Evolutionary conservation across 1,284 basidiomycete species (phyloP).

Genomic region (Lentinus polychrous): DNA sequence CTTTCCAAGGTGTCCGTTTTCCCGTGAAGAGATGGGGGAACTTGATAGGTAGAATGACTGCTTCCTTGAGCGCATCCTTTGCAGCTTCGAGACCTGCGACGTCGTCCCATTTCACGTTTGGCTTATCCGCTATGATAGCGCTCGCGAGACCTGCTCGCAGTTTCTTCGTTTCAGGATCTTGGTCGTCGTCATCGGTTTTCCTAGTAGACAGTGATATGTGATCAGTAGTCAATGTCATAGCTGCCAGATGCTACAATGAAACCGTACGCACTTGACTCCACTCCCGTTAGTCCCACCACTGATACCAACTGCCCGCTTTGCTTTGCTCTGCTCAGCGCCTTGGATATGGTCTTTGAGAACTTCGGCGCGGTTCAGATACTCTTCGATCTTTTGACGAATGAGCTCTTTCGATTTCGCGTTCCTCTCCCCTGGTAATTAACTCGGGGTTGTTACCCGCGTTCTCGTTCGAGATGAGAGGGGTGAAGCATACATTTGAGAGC

Average conservation of each 20-base stretch:
- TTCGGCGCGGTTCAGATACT: conserved; percentile 92
- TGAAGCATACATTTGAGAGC: conserved; percentile 61
- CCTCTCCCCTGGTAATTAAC: conserved; percentile 76
- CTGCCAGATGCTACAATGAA: not conserved
- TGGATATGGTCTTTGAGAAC: conserved; percentile 83
- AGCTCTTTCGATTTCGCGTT: conserved; percentile 89
- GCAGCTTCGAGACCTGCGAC: conserved; percentile 93
- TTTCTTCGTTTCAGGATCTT: conserved; percentile 94
- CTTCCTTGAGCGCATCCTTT: conserved; percentile 95
- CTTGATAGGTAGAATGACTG: conserved; percentile 98
- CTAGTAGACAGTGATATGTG: conserved; percentile 23
- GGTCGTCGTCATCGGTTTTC: conserved; percentile 70
- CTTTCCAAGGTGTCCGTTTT: conserved; percentile 95
- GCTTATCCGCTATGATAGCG: conserved; percentile 91
- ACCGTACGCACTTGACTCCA: conserved; percentile 55
- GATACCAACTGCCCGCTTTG: conserved; percentile 73
- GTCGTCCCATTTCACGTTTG: conserved; percentile 97
- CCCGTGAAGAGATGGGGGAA: conserved; percentile 98
- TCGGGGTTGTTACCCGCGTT: not conserved
- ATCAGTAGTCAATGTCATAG: no score
- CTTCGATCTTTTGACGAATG: conserved; percentile 85
- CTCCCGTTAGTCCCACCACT: conserved; percentile 61
- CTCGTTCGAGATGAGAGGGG: not conserved
- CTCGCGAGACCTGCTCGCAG: conserved; percentile 82
- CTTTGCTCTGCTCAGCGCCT: conserved; percentile 59